phyloP scores from a whole-genome alignment of 805 yeast genomes.

The Teunomyces panamensis region DNA sequence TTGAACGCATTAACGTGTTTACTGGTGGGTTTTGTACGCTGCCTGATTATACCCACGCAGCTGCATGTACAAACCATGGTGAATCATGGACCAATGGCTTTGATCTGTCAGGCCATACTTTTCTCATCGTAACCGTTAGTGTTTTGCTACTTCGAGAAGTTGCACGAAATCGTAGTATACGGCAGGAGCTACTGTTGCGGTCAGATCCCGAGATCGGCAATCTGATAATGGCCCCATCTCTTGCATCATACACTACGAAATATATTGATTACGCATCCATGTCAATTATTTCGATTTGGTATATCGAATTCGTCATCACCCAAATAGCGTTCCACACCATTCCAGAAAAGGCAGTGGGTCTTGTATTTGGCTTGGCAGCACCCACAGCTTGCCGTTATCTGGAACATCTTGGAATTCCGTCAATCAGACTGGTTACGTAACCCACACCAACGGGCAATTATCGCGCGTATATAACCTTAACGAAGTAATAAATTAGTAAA shows the following conservation, averaged over 20 bases:
- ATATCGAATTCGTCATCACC: slow-evolving; percentile 40
- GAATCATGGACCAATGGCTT: slow-evolving; percentile 50
- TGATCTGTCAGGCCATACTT: slow-evolving; percentile 54
- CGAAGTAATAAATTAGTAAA: background rate
- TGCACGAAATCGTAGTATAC: background rate
- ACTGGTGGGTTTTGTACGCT: slow-evolving; percentile 25
- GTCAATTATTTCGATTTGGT: slow-evolving; percentile 31
- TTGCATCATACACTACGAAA: background rate
- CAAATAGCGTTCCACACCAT: slow-evolving; percentile 49
- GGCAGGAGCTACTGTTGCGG: too few species aligned
- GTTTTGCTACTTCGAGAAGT: slow-evolving; percentile 25
- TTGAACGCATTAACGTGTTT: slow-evolving; percentile 22
- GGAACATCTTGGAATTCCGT: background rate
- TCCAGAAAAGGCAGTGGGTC: slow-evolving; percentile 45
- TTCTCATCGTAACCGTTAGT: slow-evolving; percentile 43
- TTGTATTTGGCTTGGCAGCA: slow-evolving; percentile 33
- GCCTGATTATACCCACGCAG: slow-evolving; percentile 9
- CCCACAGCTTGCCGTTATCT: slow-evolving; percentile 15
- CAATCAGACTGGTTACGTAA: background rate
- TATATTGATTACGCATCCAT: slow-evolving; percentile 7
- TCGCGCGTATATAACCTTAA: background rate
- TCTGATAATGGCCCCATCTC: background rate
- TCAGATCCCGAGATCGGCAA: background rate
- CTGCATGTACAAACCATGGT: slow-evolving; percentile 9
- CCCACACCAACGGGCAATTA: background rate